These are phyloP conservation scores for Draba incana DNA, from an alignment of 345 rosid species.

Conservation along the genomic window DNA sequence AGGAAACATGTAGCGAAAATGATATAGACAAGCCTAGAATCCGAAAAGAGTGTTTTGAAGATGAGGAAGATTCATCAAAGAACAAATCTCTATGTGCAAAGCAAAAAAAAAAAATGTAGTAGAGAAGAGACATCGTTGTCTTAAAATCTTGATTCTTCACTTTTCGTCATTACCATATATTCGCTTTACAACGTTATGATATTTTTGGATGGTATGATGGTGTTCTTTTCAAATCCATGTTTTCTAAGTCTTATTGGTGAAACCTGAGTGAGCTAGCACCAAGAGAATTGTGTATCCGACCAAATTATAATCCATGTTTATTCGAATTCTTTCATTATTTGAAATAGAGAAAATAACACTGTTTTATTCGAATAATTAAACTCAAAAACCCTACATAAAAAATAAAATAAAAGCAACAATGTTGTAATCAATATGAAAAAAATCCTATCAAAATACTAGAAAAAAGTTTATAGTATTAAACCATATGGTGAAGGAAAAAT, in stretches of 20 bases:
- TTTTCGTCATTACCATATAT: slow-evolving; percentile 12
- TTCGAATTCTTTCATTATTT: too few species aligned
- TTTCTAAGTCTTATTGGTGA: neutral
- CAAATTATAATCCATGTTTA: neutral
- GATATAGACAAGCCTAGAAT: slow-evolving; percentile 18
- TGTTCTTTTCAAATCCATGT: neutral
- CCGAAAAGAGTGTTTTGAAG: neutral
- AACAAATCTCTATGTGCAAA: slow-evolving; percentile 10
- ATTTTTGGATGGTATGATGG: slow-evolving; percentile 13
- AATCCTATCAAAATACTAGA: too few species aligned
- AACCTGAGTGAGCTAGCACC: neutral
- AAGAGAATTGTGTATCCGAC: neutral
- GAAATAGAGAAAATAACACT: too few species aligned
- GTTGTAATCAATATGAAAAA: too few species aligned
- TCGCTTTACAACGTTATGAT: neutral
- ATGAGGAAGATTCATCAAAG: slow-evolving; percentile 16
- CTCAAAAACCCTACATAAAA: too few species aligned
- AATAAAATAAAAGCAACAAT: too few species aligned
- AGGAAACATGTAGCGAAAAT: slow-evolving; percentile 29
- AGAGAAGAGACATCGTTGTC: slow-evolving; percentile 9
- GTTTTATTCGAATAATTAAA: too few species aligned
- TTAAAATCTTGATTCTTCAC: neutral
- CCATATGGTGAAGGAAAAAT: too few species aligned
- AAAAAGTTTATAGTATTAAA: too few species aligned
- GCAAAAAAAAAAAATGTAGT: slow-evolving; percentile 10